These are phyloP conservation scores for Ramalina peruviana DNA, from an alignment of 495 filamentous ascomycete genomes.

Conservation along the genomic window DNA sequence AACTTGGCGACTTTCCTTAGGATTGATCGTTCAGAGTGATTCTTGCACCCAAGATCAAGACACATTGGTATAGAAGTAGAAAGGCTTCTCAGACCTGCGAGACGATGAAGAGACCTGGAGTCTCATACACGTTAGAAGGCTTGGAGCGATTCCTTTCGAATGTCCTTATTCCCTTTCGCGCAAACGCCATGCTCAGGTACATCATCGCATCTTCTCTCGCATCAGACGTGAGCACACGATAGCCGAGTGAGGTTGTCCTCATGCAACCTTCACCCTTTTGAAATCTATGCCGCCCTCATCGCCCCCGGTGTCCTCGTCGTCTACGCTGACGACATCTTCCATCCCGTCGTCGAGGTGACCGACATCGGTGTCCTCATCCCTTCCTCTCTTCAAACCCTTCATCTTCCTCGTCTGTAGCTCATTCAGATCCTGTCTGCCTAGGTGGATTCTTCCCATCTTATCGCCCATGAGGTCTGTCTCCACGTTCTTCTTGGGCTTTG, in stretches of 20 bases:
- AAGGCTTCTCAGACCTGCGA: too few relatives aligned
- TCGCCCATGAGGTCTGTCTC: constrained; percentile 82
- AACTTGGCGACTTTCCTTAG: too few relatives aligned
- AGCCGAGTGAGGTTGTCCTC: not conserved
- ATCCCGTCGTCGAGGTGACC: constrained; percentile 25
- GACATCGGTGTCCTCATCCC: constrained; percentile 43
- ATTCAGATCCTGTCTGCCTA: constrained; percentile 78
- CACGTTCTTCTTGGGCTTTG: constrained; percentile 87
- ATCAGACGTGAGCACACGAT: not conserved
- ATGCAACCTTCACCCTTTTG: constrained; percentile 6
- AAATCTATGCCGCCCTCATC: constrained; percentile 4
- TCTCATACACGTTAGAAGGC: too few relatives aligned
- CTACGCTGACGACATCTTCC: constrained; percentile 8
- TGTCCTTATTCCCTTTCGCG: too few relatives aligned
- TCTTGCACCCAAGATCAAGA: too few relatives aligned
- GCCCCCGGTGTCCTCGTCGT: constrained; percentile 8
- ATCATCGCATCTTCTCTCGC: too few relatives aligned
- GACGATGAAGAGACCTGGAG: too few relatives aligned
- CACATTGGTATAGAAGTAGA: too few relatives aligned
- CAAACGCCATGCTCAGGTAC: too few relatives aligned
- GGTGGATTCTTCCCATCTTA: constrained; percentile 86
- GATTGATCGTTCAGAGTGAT: too few relatives aligned
- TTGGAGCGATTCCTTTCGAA: too few relatives aligned
- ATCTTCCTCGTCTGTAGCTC: constrained; percentile 94
- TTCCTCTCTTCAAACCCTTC: constrained; percentile 86